A percentile compares a stretch with the other conserved stretches of the same genome.
Evolutionary conservation across 805 yeast species (phyloP).

Genomic region (Wickerhamomyces alni): DNA sequence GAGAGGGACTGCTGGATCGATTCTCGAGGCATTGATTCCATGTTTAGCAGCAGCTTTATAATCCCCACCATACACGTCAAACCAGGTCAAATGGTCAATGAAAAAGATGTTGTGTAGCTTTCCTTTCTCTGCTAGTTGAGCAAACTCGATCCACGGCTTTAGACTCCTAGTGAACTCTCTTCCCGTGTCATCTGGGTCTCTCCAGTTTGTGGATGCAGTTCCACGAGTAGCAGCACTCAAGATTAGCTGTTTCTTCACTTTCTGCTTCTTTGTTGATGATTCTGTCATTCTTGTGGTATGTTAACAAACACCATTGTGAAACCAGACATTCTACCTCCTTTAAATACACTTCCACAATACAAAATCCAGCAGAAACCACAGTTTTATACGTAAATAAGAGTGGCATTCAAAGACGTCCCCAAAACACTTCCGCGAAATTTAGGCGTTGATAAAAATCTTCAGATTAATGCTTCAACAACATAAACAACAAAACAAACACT

Average conservation of each 20-base stretch:
- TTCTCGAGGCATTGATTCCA: slow-evolving; percentile 21
- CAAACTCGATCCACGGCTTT: slow-evolving; percentile 31
- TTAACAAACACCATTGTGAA: too few relatives aligned
- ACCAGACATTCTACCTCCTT: too few relatives aligned
- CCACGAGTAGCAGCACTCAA: slow-evolving; percentile 1
- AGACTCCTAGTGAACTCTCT: slow-evolving; percentile 3
- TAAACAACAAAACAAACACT: neutral
- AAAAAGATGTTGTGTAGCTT: slow-evolving; percentile 30
- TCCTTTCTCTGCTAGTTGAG: slow-evolving; percentile 29
- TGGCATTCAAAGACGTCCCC: neutral
- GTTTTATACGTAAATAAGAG: too few relatives aligned
- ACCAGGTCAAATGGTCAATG: slow-evolving; percentile 33
- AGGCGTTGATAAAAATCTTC: too few relatives aligned
- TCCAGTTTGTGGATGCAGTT: slow-evolving; percentile 4
- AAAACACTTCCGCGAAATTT: neutral
- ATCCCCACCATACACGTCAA: slow-evolving; percentile 28
- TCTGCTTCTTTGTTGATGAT: slow-evolving; percentile 3
- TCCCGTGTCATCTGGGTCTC: slow-evolving; percentile 6
- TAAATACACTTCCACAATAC: too few relatives aligned
- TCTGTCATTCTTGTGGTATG: slow-evolving; percentile 2
- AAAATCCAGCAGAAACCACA: too few relatives aligned
- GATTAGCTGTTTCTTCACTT: slow-evolving; percentile 4
- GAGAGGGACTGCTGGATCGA: slow-evolving; percentile 32
- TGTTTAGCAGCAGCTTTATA: slow-evolving; percentile 7
- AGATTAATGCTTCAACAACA: neutral